These are phyloP conservation scores for Erodium texanum DNA, from an alignment of 441 rosid genomes.

Conservation along the genomic window DNA sequence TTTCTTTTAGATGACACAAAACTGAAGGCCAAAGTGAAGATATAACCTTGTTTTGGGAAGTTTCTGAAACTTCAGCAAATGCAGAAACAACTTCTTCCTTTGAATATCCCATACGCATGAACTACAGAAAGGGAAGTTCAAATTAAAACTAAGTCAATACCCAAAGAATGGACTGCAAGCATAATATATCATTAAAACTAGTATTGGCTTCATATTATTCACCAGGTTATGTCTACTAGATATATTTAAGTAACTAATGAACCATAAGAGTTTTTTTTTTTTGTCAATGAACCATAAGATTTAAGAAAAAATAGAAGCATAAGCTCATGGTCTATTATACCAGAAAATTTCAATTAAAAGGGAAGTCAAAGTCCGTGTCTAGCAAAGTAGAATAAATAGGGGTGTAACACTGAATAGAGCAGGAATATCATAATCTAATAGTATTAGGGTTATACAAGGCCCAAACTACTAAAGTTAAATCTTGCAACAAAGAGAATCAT, in stretches of 20 bases:
- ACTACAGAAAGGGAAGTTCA: conserved; percentile 31
- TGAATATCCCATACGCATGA: conserved; percentile 51
- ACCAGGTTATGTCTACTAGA: not conserved
- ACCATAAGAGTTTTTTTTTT: no score
- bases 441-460: no score
- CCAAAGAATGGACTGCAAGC: not conserved
- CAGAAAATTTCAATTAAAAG: not conserved
- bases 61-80: conserved; percentile 47
- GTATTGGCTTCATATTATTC: not conserved
- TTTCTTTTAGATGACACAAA: conserved; percentile 61
- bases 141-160: conserved; percentile 3
- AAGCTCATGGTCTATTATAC: not conserved
- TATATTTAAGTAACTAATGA: not conserved
- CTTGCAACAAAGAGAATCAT: not conserved
- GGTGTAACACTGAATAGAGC: not conserved
- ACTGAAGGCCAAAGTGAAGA: conserved; percentile 59
- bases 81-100: conserved; percentile 57
- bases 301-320: not conserved
- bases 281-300: no score
- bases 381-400: not conserved
- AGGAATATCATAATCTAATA: not conserved
- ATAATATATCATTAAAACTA: not conserved
- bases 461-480: no score
- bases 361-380: not conserved
- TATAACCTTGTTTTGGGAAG: conserved; percentile 43